Conservation (phyloP, 345 rosid species). For the Nephelium lappaceum region DNA sequence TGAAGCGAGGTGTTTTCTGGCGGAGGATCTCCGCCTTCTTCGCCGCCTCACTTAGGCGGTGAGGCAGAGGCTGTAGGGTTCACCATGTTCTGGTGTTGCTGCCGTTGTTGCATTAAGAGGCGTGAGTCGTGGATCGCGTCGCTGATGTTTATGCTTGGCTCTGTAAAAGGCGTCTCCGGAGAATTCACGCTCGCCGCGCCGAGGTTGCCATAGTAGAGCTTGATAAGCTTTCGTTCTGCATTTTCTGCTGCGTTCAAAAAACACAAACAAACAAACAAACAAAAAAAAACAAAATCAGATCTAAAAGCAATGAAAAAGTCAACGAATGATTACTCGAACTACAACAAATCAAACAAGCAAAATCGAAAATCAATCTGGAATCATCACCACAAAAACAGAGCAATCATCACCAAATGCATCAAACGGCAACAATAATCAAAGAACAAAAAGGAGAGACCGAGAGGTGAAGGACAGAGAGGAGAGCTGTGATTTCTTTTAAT, state of each 20-base stretch:
- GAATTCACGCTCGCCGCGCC: neutral
- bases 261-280: too few relatives aligned
- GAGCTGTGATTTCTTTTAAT: neutral
- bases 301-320: constrained; percentile 9
- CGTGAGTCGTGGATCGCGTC: constrained; percentile 33
- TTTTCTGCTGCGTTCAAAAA: constrained; percentile 17
- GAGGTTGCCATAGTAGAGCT: constrained; percentile 20
- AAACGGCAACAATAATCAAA: neutral
- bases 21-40: constrained; percentile 46
- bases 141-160: constrained; percentile 9
- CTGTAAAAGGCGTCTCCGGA: constrained; percentile 8
- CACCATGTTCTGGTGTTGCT: constrained; percentile 47
- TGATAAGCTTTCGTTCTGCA: constrained; percentile 31
- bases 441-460: neutral
- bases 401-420: neutral
- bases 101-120: constrained; percentile 38
- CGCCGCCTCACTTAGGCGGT: constrained; percentile 45
- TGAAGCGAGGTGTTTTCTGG: constrained; percentile 40
- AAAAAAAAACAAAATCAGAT: constrained; percentile 17
- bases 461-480: constrained; percentile 1
- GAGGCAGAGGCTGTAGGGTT: constrained; percentile 47
- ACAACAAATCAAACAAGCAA: too few relatives aligned
- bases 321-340: too few relatives aligned
- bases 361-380: too few relatives aligned
- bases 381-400: too few relatives aligned